A percentile compares a stretch with the other conserved stretches of the same genome.
phyloP scores from a whole-genome alignment of 345 rosid species.

The Citrus cavaleriei region DNA sequence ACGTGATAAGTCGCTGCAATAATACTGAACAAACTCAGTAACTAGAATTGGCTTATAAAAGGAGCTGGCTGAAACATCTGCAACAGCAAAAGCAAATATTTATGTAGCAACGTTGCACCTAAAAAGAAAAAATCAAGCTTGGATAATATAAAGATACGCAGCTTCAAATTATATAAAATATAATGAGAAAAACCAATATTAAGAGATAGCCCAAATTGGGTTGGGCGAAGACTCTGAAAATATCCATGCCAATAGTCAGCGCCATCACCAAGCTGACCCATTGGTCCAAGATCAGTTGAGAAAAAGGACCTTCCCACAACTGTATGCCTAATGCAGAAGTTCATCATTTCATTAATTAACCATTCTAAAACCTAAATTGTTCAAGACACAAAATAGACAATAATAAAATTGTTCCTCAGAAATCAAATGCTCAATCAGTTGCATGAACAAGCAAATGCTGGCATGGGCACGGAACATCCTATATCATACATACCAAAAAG shows the following conservation, averaged over 20 bases:
- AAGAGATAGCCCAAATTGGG: too few species aligned
- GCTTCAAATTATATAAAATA: too few species aligned
- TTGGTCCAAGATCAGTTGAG: conserved; percentile 21
- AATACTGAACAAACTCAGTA: conserved; percentile 39
- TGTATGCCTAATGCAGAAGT: conserved; percentile 32
- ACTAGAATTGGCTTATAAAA: conserved; percentile 71
- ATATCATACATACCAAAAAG: not conserved
- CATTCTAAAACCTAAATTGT: not conserved
- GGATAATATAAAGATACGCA: too few species aligned
- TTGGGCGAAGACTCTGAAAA: too few species aligned
- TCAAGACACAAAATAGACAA: not conserved
- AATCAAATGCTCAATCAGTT: too few species aligned
- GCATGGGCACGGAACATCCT: not conserved
- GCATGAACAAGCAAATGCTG: not conserved
- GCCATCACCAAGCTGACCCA: conserved; percentile 57
- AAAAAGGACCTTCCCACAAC: conserved; percentile 67
- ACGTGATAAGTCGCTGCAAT: conserved; percentile 26
- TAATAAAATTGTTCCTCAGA: not conserved
- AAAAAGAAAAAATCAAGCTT: too few species aligned
- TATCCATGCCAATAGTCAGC: too few species aligned
- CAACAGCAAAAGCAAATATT: not conserved
- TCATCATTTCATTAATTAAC: not conserved
- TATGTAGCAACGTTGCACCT: not conserved
- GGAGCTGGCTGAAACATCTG: conserved; percentile 73
- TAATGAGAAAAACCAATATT: too few species aligned